Percentiles rank a stretch among this genome's conserved stretches.
phyloP scores from a whole-genome alignment of 345 rosid genomes.

The Eucalyptus curtisii region DNA sequence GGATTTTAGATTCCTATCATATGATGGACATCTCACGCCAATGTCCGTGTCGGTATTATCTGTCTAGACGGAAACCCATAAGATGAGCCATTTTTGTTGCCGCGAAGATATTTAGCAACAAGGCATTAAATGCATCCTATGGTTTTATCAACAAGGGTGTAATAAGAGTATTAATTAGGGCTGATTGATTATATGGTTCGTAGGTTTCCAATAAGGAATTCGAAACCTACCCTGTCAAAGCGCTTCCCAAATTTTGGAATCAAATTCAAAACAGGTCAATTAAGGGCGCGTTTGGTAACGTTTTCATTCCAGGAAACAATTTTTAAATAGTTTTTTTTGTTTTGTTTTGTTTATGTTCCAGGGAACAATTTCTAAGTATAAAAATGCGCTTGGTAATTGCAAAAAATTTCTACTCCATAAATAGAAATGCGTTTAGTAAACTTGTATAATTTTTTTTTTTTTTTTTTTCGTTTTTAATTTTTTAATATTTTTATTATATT shows the following conservation, averaged over 20 bases:
- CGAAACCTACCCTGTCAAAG: fast-evolving
- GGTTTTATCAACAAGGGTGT: background rate
- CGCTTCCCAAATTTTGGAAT: background rate
- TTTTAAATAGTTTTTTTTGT: too few species aligned
- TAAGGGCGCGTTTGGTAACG: too few species aligned
- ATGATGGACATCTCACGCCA: background rate
- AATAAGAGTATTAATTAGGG: background rate
- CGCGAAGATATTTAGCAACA: background rate
- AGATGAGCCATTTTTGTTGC: background rate
- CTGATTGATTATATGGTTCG: background rate
- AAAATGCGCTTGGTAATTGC: too few species aligned
- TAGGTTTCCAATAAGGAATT: background rate
- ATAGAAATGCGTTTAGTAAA: too few species aligned
- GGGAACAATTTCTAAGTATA: too few species aligned
- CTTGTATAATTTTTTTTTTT: too few species aligned
- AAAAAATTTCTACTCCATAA: too few species aligned
- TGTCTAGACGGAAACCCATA: background rate
- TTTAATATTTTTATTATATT: too few species aligned
- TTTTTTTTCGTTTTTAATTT: too few species aligned
- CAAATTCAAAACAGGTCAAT: background rate
- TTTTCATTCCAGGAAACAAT: too few species aligned
- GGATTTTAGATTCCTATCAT: background rate
- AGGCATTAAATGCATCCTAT: background rate
- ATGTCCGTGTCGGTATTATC: background rate
- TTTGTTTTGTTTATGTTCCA: too few species aligned